These are phyloP conservation scores for Monosporascus sp. DNA, from an alignment of 2,329 filamentous ascomycete species.

Conservation along the genomic window DNA sequence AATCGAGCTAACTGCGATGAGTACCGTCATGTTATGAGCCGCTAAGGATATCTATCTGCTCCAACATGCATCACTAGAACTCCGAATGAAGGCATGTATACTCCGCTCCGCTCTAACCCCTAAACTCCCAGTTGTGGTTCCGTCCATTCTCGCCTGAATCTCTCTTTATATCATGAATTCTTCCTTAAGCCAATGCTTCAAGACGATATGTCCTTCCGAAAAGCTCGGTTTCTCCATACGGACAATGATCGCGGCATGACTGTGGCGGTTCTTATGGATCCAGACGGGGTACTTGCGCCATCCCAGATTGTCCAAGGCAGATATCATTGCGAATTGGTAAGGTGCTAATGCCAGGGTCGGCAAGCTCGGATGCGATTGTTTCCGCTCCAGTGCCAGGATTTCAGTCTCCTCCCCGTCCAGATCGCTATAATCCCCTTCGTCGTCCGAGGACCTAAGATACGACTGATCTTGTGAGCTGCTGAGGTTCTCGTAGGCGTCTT, in stretches of 20 bases:
- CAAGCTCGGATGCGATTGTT: slow-evolving; percentile 35
- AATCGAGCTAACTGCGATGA: too few relatives aligned
- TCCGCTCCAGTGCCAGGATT: slow-evolving; percentile 37
- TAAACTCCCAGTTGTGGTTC: neutral
- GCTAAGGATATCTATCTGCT: too few relatives aligned
- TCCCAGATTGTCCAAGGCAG: slow-evolving; percentile 61
- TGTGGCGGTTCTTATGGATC: slow-evolving; percentile 73
- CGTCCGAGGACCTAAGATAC: slow-evolving; percentile 57
- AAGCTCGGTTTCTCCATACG: slow-evolving; percentile 63
- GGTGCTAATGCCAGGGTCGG: slow-evolving; percentile 74
- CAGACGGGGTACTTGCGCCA: slow-evolving; percentile 65
- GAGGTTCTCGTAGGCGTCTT: slow-evolving; percentile 70
- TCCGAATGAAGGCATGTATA: slow-evolving; percentile 42
- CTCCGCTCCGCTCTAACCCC: neutral
- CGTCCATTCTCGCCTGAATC: neutral
- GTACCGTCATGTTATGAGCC: too few relatives aligned
- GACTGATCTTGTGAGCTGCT: slow-evolving; percentile 65
- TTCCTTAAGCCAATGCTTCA: slow-evolving; percentile 74
- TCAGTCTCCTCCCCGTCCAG: slow-evolving; percentile 29
- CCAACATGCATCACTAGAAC: too few relatives aligned
- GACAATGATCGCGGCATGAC: slow-evolving; percentile 86
- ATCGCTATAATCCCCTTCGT: slow-evolving; percentile 39
- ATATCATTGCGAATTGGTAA: slow-evolving; percentile 81
- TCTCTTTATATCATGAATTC: slow-evolving; percentile 58
- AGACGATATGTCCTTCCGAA: slow-evolving; percentile 70